Percentiles rank a stretch among this genome's conserved stretches.
Conservation (phyloP, 1,284 basidiomycete species). For the Hymenochaete sp. region DNA sequence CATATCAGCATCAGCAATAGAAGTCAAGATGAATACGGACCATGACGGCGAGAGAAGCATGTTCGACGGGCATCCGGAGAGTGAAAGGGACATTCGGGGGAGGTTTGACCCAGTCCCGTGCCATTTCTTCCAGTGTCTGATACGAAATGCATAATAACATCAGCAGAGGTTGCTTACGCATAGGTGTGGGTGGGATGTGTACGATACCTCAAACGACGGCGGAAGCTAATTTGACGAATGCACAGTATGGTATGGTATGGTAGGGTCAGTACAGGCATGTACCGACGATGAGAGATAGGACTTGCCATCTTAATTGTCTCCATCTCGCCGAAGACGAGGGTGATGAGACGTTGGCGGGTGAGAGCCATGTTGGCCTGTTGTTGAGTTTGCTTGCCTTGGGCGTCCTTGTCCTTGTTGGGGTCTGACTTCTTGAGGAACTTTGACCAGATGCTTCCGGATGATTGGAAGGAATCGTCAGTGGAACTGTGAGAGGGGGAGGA, state of each 20-base stretch:
- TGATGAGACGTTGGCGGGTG: conserved; percentile 62
- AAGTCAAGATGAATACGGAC: conserved; percentile 43
- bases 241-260: background rate
- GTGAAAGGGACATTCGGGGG: conserved; percentile 65
- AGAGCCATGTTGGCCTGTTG: conserved; percentile 44
- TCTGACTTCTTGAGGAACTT: conserved; percentile 26
- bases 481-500: conserved; percentile 39
- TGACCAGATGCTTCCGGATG: conserved; percentile 45
- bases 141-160: conserved; percentile 9
- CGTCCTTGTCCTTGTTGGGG: conserved; percentile 46
- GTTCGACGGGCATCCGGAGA: conserved; percentile 73
- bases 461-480: conserved; percentile 47
- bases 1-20: no score
- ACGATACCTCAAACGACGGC: conserved; percentile 43
- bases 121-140: conserved; percentile 67
- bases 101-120: conserved; percentile 76
- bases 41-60: conserved; percentile 64
- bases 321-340: conserved; percentile 73
- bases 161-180: conserved; percentile 2
- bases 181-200: conserved; percentile 43
- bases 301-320: conserved; percentile 69
- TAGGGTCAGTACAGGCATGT: background rate
- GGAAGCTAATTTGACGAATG: background rate
- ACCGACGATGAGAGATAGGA: background rate
- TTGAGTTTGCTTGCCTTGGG: conserved; percentile 29